Percentiles rank a stretch among this genome's conserved stretches.
Conservation (phyloP, 345 rosid genomes). For the Mallotus nudiflorus region DNA sequence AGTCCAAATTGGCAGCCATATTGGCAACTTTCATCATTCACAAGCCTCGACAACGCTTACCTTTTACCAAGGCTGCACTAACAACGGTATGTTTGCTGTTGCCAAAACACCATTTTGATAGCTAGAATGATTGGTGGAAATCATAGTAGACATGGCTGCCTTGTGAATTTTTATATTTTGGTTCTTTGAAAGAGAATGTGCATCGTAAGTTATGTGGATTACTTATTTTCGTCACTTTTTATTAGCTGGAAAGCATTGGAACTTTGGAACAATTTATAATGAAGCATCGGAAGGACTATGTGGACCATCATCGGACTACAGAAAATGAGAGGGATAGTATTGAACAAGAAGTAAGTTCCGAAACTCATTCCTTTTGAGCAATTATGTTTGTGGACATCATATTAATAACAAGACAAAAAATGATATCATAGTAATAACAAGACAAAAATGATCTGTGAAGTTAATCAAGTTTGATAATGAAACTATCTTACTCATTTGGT, state of each 20-base stretch:
- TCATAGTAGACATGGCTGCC: not conserved
- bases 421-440: too few relatives aligned
- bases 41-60: constrained; percentile 59
- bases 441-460: not conserved
- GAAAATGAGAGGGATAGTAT: constrained; percentile 45
- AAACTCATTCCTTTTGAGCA: not conserved
- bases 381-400: not conserved
- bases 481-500: not conserved
- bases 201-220: not conserved
- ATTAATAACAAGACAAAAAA: not conserved
- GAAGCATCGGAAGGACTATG: constrained; percentile 70
- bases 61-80: constrained; percentile 66
- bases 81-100: constrained; percentile 53
- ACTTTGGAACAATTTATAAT: constrained; percentile 74
- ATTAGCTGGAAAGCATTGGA: constrained; percentile 69
- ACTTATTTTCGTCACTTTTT: not conserved
- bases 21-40: constrained; percentile 89
- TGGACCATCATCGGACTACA: constrained; percentile 67
- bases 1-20: constrained; percentile 74
- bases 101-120: not conserved
- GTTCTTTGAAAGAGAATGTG: not conserved
- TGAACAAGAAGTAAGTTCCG: constrained; percentile 73
- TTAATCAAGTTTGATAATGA: not conserved
- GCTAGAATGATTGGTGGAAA: not conserved
- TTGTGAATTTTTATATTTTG: not conserved